phyloP scores from a whole-genome alignment of 257 asterid genomes.

The Perilla frutescens region DNA sequence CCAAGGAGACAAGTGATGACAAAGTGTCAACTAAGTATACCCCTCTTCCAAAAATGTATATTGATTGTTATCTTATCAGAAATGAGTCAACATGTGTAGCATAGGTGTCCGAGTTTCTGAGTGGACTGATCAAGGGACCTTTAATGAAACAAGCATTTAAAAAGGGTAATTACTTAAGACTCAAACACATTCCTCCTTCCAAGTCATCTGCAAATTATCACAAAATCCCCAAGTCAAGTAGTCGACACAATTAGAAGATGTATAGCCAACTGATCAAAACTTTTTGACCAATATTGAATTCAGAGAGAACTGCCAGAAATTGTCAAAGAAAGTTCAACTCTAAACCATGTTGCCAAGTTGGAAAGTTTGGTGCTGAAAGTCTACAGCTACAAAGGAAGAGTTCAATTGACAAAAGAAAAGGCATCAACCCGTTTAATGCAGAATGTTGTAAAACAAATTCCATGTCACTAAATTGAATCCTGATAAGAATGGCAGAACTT shows the following conservation, averaged over 20 bases:
- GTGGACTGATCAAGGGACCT: constrained; percentile 13
- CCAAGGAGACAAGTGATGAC: constrained; percentile 11
- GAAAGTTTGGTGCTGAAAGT: constrained; percentile 10
- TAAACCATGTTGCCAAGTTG: constrained; percentile 6
- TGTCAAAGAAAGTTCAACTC: constrained; percentile 8
- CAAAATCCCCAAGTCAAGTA: not conserved
- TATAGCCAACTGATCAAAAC: not conserved
- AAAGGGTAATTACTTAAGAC: constrained; percentile 15
- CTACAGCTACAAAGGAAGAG: constrained; percentile 14
- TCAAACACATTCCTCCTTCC: not conserved
- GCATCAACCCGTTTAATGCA: constrained; percentile 6
- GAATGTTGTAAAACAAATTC: constrained; percentile 18
- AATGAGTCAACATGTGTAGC: constrained; percentile 5
- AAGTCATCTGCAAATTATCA: constrained; percentile 24
- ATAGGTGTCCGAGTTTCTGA: not conserved
- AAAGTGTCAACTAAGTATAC: not conserved
- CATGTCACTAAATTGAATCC: constrained; percentile 3
- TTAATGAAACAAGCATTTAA: not conserved
- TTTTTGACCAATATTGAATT: not conserved
- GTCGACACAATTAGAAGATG: constrained; percentile 16
- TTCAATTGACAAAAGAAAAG: constrained; percentile 18
- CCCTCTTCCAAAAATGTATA: not conserved
- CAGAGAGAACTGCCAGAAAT: constrained; percentile 14
- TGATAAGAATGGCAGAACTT: constrained; percentile 22
- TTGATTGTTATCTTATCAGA: constrained; percentile 3